These are phyloP conservation scores for Barbarea vulgaris DNA, from an alignment of 345 rosid genomes.

Conservation along the genomic window DNA sequence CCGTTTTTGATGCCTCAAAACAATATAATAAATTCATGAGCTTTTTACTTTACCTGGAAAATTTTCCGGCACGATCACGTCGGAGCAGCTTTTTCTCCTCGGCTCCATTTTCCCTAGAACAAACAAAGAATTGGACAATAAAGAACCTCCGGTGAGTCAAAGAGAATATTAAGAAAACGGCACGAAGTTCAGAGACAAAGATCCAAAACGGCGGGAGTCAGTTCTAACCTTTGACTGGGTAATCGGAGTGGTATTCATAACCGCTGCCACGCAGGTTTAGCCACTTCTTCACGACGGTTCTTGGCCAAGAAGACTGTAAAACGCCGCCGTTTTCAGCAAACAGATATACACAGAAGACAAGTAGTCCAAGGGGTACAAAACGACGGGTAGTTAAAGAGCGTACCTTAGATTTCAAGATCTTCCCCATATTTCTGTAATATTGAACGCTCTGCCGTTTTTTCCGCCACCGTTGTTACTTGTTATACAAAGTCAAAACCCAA, in stretches of 20 bases:
- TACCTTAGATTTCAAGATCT: constrained; percentile 65
- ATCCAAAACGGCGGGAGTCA: constrained; percentile 9
- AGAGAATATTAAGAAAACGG: neutral
- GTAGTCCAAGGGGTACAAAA: neutral
- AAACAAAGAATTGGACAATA: neutral
- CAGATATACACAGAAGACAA: neutral
- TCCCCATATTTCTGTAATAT: constrained; percentile 46
- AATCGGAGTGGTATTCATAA: constrained; percentile 78
- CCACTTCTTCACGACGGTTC: constrained; percentile 75
- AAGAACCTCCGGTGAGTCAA: neutral
- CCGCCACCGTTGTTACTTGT: constrained; percentile 42
- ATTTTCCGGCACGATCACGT: constrained; percentile 56
- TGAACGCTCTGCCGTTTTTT: constrained; percentile 40
- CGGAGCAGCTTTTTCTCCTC: constrained; percentile 78
- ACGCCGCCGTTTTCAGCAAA: neutral
- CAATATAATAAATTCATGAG: neutral
- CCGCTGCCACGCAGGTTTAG: constrained; percentile 68
- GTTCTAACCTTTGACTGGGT: constrained; percentile 51
- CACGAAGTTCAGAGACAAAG: neutral
- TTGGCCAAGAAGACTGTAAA: constrained; percentile 78
- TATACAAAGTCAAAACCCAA: constrained; percentile 38
- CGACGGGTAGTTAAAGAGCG: neutral
- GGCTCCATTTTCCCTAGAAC: constrained; percentile 42
- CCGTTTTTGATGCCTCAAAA: constrained; percentile 19
- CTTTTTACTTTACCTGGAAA: constrained; percentile 56